These are phyloP conservation scores for Haplographium delicatum DNA, from an alignment of 495 filamentous ascomycete species.

Conservation along the genomic window DNA sequence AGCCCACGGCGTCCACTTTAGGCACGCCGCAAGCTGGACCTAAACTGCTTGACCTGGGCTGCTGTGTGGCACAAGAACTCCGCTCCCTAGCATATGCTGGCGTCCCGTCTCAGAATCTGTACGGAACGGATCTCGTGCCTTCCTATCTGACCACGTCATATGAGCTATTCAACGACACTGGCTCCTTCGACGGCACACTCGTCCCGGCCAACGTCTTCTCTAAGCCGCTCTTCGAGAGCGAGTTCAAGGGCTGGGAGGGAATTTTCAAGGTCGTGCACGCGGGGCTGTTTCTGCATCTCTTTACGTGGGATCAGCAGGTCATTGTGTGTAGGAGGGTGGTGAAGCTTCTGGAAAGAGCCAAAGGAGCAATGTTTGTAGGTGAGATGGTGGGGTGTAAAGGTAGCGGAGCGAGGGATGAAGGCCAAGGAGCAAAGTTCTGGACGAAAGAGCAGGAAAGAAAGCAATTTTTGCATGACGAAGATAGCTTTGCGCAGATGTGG, in stretches of 20 bases:
- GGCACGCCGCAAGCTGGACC: background rate
- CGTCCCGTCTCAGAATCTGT: slow-evolving; percentile 33
- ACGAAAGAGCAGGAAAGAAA: slow-evolving; percentile 5
- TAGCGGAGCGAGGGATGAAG: slow-evolving; percentile 21
- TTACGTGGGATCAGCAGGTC: slow-evolving; percentile 47
- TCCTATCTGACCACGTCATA: slow-evolving; percentile 48
- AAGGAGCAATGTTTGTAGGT: slow-evolving; percentile 43
- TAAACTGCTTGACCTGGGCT: slow-evolving; percentile 41
- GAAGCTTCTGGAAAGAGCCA: slow-evolving; percentile 34
- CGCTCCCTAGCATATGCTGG: slow-evolving; percentile 40
- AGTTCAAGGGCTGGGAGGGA: slow-evolving; percentile 31
- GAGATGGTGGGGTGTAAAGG: slow-evolving; percentile 37
- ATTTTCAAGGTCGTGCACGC: slow-evolving; percentile 52
- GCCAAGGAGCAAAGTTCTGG: slow-evolving; percentile 25
- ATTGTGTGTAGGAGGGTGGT: slow-evolving; percentile 39
- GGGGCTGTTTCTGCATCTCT: slow-evolving; percentile 55
- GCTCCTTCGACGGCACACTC: slow-evolving; percentile 38
- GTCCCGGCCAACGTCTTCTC: slow-evolving; percentile 44
- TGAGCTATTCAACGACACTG: slow-evolving; percentile 43
- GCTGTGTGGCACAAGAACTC: slow-evolving; percentile 44
- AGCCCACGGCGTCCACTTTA: background rate
- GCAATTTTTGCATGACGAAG: slow-evolving; percentile 37
- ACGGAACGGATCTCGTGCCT: slow-evolving; percentile 38
- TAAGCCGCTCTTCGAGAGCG: slow-evolving; percentile 28
- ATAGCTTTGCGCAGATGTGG: slow-evolving; percentile 41